phyloP scores from a whole-genome alignment of 75 land plant species.

The Adiantum capillusveneris region DNA sequence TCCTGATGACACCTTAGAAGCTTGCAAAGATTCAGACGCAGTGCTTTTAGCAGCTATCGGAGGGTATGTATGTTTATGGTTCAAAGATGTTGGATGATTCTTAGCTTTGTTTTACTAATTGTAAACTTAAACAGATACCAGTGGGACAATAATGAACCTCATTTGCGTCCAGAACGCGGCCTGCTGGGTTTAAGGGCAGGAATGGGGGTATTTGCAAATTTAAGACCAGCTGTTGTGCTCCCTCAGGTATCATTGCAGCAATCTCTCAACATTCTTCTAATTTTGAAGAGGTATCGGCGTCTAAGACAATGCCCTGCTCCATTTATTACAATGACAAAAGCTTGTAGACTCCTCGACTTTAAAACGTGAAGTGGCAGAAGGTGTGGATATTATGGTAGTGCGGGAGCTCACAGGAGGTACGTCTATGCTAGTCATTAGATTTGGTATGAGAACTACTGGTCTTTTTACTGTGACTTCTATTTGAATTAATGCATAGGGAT shows the following conservation, averaged over 20 bases:
- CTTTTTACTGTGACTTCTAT: no score
- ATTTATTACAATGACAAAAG: slow-evolving; percentile 12
- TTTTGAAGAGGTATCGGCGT: no score
- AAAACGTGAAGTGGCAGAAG: slow-evolving; percentile 92
- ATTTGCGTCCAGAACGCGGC: slow-evolving; percentile 92
- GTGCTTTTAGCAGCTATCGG: slow-evolving; percentile 97
- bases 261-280: neutral
- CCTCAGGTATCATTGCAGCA: slow-evolving; percentile 50
- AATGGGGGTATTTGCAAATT: slow-evolving; percentile 92
- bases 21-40: slow-evolving; percentile 71
- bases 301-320: neutral
- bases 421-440: neutral
- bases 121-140: slow-evolving; percentile 53
- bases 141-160: slow-evolving; percentile 82
- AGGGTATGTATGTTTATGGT: slow-evolving; percentile 39
- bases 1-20: slow-evolving; percentile 76
- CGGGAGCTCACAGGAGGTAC: slow-evolving; percentile 97
- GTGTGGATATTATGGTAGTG: slow-evolving; percentile 95
- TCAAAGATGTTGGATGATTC: no score
- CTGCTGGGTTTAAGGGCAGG: slow-evolving; percentile 79
- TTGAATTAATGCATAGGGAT: slow-evolving; percentile 49
- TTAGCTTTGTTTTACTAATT: neutral
- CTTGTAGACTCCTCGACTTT: slow-evolving; percentile 90
- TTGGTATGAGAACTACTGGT: no score
- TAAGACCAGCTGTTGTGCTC: slow-evolving; percentile 83